Conservation (phyloP, 768 basidiomycete genomes). For the Nidularia pulvinata region DNA sequence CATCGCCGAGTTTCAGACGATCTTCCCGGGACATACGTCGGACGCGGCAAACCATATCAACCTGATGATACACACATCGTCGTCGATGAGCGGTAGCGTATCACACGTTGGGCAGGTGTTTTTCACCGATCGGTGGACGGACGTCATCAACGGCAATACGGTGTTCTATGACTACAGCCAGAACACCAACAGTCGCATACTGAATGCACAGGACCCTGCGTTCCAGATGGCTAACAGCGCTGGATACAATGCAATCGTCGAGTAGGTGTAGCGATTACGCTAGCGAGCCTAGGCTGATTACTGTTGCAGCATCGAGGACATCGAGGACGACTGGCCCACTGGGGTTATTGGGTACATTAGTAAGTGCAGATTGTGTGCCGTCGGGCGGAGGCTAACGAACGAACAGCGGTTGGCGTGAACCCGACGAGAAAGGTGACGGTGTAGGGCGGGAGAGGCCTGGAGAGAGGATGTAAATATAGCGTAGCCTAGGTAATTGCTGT, state of each 20-base stretch:
- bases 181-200: slow-evolving; percentile 20
- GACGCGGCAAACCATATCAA: slow-evolving; percentile 34
- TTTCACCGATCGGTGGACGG: slow-evolving; percentile 32
- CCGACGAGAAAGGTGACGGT: slow-evolving; percentile 12
- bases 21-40: slow-evolving; percentile 31
- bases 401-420: slow-evolving; percentile 24
- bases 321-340: slow-evolving; percentile 25
- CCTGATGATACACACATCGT: slow-evolving; percentile 24
- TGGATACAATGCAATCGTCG: slow-evolving; percentile 26
- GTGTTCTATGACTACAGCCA: slow-evolving; percentile 20
- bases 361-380: slow-evolving; percentile 7
- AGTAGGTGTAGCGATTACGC: slow-evolving; percentile 9
- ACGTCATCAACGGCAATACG: slow-evolving; percentile 16
- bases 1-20: slow-evolving; percentile 34
- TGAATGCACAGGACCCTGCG: slow-evolving; percentile 18
- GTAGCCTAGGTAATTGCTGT: not conserved
- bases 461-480: not conserved
- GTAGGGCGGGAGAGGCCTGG: not conserved
- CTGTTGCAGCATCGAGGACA: slow-evolving; percentile 13
- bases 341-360: slow-evolving; percentile 28
- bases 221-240: slow-evolving; percentile 13
- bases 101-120: slow-evolving; percentile 34
- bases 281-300: not conserved
- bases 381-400: not conserved
- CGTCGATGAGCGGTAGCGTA: slow-evolving; percentile 16